Evolutionary conservation across 345 rosid genomes (phyloP).

Genomic region (Anastatica hierochuntica): DNA sequence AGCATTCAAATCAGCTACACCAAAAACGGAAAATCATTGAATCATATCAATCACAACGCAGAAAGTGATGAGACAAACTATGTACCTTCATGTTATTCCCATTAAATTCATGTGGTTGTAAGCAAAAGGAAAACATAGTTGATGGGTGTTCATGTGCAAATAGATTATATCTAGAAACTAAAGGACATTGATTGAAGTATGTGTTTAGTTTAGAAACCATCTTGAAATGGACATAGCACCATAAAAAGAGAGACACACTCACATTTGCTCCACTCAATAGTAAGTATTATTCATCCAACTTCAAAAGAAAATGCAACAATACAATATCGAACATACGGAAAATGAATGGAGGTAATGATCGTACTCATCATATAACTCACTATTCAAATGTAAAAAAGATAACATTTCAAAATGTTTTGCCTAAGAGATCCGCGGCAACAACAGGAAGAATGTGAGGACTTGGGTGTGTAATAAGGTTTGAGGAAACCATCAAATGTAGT

Average conservation of each 20-base stretch:
- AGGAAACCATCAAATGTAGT: too few species aligned
- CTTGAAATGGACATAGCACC: constrained; percentile 12
- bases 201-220: constrained; percentile 4
- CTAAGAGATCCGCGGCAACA: too few species aligned
- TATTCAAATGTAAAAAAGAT: too few species aligned
- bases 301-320: background rate
- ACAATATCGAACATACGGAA: too few species aligned
- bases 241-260: constrained; percentile 13
- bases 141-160: constrained; percentile 17
- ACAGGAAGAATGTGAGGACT: too few species aligned
- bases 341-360: too few species aligned
- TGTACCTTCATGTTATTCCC: constrained; percentile 26
- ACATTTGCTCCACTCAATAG: background rate
- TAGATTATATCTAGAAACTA: background rate
- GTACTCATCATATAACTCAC: too few species aligned
- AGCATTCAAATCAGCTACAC: too few species aligned
- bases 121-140: background rate
- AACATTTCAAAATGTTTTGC: too few species aligned
- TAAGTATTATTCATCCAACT: background rate
- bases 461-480: too few species aligned
- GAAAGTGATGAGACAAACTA: constrained; percentile 20
- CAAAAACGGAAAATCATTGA: background rate
- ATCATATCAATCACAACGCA: background rate
- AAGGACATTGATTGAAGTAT: constrained; percentile 4
- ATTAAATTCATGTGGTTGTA: constrained; percentile 4